phyloP scores from a whole-genome alignment of 2,329 filamentous ascomycete genomes.

The Neurospora sp. region DNA sequence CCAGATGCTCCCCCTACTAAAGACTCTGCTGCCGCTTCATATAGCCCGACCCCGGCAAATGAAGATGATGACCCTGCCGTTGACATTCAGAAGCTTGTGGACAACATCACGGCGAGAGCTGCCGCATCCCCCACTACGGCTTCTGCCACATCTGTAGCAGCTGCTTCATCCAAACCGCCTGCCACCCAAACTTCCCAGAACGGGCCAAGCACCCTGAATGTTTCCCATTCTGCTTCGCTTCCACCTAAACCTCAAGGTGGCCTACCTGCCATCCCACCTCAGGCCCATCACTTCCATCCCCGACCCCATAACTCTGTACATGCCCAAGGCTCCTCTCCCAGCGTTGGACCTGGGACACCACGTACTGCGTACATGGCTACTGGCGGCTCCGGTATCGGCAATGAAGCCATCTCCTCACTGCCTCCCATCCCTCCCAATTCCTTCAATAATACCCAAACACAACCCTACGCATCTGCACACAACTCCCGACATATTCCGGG shows the following conservation, averaged over 20 bases:
- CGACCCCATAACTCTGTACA: conserved; percentile 8
- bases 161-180: conserved; percentile 11
- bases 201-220: conserved; percentile 8
- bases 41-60: conserved; percentile 10
- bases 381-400: conserved; percentile 9
- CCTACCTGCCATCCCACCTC: conserved; percentile 11
- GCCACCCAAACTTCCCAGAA: conserved; percentile 10
- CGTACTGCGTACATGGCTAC: conserved; percentile 11
- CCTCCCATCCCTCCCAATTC: conserved; percentile 11
- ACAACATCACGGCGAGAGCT: conserved; percentile 24
- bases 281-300: conserved; percentile 14
- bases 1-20: conserved; percentile 4
- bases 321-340: conserved; percentile 3
- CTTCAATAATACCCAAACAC: conserved; percentile 8
- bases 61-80: conserved; percentile 17
- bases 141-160: conserved; percentile 8
- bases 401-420: conserved; percentile 14
- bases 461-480: conserved; percentile 10
- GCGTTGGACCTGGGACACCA: conserved; percentile 7
- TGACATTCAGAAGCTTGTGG: conserved; percentile 28
- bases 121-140: conserved; percentile 8
- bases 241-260: conserved; percentile 20
- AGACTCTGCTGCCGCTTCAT: conserved; percentile 4
- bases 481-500: conserved; percentile 8
- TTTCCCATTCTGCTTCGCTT: conserved; percentile 19